These are phyloP conservation scores for Candolleomyces eurysporus DNA, from an alignment of 768 basidiomycete genomes.

Conservation along the genomic window DNA sequence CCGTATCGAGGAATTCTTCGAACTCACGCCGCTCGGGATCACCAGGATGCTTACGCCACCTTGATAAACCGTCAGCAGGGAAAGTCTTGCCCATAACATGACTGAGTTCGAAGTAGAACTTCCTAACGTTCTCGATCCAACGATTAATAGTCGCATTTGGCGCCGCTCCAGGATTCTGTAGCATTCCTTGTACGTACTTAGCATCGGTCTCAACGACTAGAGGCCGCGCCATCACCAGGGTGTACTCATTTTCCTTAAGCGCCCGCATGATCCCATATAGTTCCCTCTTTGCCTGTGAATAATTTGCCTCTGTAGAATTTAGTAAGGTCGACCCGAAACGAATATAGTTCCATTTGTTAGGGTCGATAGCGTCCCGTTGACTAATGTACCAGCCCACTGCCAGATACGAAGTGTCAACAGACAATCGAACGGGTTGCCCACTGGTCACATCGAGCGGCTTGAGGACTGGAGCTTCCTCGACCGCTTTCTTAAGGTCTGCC, in stretches of 20 bases:
- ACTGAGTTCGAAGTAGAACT: constrained; percentile 7
- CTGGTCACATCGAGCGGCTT: constrained; percentile 30
- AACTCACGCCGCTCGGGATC: not conserved
- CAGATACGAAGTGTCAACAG: constrained; percentile 35
- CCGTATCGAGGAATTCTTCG: not conserved
- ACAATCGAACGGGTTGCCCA: constrained; percentile 23
- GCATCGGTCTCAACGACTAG: not conserved
- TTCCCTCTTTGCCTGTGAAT: constrained; percentile 12
- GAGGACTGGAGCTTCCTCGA: constrained; percentile 19
- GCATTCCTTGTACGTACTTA: constrained; percentile 23
- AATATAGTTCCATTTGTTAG: constrained; percentile 17
- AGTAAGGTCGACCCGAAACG: constrained; percentile 10
- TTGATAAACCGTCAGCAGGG: constrained; percentile 20
- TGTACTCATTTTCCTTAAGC: not conserved
- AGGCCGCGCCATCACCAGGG: not conserved
- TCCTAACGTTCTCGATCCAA: constrained; percentile 26
- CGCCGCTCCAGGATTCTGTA: constrained; percentile 26
- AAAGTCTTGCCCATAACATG: constrained; percentile 13
- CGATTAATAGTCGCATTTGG: constrained; percentile 28
- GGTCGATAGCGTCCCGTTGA: constrained; percentile 22
- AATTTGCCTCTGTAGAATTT: constrained; percentile 23
- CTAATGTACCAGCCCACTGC: constrained; percentile 32
- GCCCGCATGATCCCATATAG: constrained; percentile 3
- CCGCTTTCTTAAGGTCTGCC: constrained; percentile 22
- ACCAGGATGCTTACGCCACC: not conserved